Evolutionary conservation across 2,329 filamentous ascomycete species (phyloP).

Genomic region (Verruconis gallopava): DNA sequence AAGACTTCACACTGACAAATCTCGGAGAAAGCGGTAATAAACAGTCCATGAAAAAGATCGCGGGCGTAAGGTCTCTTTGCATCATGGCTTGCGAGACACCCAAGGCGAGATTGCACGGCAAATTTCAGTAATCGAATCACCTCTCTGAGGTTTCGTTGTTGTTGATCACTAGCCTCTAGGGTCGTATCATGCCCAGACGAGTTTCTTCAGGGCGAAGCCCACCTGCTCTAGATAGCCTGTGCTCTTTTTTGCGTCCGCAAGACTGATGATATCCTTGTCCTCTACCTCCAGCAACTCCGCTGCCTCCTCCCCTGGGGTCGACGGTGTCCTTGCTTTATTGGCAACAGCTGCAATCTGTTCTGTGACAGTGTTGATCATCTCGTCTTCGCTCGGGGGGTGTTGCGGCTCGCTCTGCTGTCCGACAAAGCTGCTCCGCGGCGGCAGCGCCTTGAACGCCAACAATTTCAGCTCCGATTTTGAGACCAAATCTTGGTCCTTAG

Average conservation of each 20-base stretch:
- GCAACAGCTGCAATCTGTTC: constrained; percentile 63
- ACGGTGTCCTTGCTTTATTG: constrained; percentile 30
- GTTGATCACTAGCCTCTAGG: too few relatives aligned
- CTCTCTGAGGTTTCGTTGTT: too few relatives aligned
- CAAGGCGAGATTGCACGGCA: too few relatives aligned
- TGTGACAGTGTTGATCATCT: constrained; percentile 52
- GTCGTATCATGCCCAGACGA: constrained; percentile 88
- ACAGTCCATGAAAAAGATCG: too few relatives aligned
- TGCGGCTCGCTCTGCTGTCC: constrained; percentile 16
- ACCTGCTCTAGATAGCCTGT: constrained; percentile 78
- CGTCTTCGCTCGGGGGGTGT: constrained; percentile 32
- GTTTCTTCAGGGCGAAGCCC: constrained; percentile 81
- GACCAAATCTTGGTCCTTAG: constrained; percentile 14
- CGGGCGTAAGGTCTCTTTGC: too few relatives aligned
- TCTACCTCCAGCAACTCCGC: constrained; percentile 29
- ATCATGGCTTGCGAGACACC: too few relatives aligned
- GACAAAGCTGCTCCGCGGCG: constrained; percentile 31
- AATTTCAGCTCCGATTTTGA: constrained; percentile 17
- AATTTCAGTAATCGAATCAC: too few relatives aligned
- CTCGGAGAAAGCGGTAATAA: too few relatives aligned
- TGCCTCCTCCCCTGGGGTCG: constrained; percentile 16
- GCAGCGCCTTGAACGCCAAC: constrained; percentile 44
- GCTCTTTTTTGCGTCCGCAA: constrained; percentile 73
- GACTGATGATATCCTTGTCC: constrained; percentile 61
- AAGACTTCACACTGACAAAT: too few relatives aligned